A percentile compares a stretch with the other conserved stretches of the same genome.
phyloP scores from a whole-genome alignment of 116 monocot genomes.

The Trichopus zeylanicus region DNA sequence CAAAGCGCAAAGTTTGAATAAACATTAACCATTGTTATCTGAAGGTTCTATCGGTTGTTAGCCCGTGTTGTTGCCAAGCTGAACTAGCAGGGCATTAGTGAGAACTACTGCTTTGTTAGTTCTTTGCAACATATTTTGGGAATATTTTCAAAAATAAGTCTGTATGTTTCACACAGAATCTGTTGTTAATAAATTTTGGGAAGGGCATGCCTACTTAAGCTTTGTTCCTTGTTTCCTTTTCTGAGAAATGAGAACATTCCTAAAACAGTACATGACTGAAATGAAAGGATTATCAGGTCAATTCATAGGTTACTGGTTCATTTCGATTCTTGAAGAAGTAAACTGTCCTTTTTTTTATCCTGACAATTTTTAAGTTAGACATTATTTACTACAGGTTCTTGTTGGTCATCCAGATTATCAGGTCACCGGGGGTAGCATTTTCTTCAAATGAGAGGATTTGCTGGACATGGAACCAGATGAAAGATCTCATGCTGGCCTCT shows the following conservation, averaged over 20 bases:
- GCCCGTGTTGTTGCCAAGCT: background rate
- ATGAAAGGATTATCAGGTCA: background rate
- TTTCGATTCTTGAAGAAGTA: background rate
- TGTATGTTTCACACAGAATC: too few species aligned
- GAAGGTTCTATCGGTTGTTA: background rate
- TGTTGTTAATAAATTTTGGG: too few species aligned
- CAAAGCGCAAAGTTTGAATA: too few species aligned
- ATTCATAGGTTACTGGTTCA: background rate
- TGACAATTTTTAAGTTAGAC: background rate
- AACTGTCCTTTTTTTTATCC: background rate
- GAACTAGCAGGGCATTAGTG: too few species aligned
- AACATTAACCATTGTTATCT: background rate
- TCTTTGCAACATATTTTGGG: too few species aligned
- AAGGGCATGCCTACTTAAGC: too few species aligned
- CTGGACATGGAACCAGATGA: conserved; percentile 90
- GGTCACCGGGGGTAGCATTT: conserved; percentile 72
- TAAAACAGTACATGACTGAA: too few species aligned
- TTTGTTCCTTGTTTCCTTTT: too few species aligned
- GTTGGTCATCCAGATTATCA: conserved; percentile 98
- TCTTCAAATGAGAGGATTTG: conserved; percentile 80
- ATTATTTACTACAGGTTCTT: conserved; percentile 63
- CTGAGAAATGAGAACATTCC: too few species aligned
- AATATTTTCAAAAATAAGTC: too few species aligned
- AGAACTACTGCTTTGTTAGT: background rate
- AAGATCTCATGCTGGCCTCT: conserved; percentile 93